Evolutionary conservation across 768 basidiomycete species (phyloP).

Genomic region (Amanita pseudoporphyria): DNA sequence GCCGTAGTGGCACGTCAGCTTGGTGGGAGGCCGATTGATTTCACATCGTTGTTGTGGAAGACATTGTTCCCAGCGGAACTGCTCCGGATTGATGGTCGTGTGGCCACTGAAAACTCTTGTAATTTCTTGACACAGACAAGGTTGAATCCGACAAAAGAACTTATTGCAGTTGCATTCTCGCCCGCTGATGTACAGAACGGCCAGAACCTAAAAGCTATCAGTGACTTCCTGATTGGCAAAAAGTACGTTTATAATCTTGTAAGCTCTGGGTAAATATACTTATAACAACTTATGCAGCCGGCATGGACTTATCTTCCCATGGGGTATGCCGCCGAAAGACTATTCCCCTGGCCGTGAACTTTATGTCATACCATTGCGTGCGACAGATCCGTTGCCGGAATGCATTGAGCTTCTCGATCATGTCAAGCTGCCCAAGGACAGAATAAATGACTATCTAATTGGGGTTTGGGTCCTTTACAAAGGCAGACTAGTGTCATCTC

Average conservation of each 20-base stretch:
- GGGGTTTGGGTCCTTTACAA: slow-evolving; percentile 83
- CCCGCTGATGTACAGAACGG: slow-evolving; percentile 36
- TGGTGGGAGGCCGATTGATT: slow-evolving; percentile 58
- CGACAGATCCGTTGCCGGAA: slow-evolving; percentile 65
- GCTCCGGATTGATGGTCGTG: slow-evolving; percentile 77
- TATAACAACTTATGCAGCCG: slow-evolving; percentile 39
- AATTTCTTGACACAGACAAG: slow-evolving; percentile 75
- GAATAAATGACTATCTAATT: slow-evolving; percentile 60
- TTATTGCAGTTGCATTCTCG: slow-evolving; percentile 68
- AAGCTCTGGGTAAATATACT: slow-evolving; percentile 4
- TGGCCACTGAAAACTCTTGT: slow-evolving; percentile 63
- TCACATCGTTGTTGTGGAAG: slow-evolving; percentile 58
- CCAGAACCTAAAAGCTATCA: slow-evolving; percentile 48
- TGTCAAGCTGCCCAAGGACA: slow-evolving; percentile 53
- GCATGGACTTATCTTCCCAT: slow-evolving; percentile 80
- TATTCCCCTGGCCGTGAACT: slow-evolving; percentile 74
- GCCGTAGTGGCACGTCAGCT: slow-evolving; percentile 65
- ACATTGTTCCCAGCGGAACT: slow-evolving; percentile 64
- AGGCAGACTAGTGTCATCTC: slow-evolving; percentile 56
- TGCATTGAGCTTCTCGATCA: slow-evolving; percentile 79
- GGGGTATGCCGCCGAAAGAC: slow-evolving; percentile 69
- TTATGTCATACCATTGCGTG: slow-evolving; percentile 72
- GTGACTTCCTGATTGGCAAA: slow-evolving; percentile 55
- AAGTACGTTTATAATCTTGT: slow-evolving; percentile 7
- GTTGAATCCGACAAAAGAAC: slow-evolving; percentile 68